phyloP scores from a whole-genome alignment of 176 grass and related monocot genomes.

The Puya raimondii region DNA sequence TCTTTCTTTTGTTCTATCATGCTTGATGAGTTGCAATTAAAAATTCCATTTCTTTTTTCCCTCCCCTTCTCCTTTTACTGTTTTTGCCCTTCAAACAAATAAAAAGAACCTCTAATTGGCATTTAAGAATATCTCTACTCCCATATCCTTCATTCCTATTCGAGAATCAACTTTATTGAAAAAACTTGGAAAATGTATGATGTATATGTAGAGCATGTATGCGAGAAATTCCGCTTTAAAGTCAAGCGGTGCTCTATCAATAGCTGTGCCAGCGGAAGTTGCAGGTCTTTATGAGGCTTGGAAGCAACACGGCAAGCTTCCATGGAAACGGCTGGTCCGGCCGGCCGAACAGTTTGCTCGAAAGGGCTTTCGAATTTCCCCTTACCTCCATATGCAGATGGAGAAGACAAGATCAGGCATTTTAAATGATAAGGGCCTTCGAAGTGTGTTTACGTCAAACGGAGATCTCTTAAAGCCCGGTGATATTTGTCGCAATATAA shows the following conservation, averaged over 20 bases:
- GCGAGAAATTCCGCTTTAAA: slow-evolving; percentile 45
- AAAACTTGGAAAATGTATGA: not conserved
- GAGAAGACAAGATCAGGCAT: slow-evolving; percentile 41
- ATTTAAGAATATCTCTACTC: not conserved
- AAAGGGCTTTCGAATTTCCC: slow-evolving; percentile 54
- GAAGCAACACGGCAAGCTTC: slow-evolving; percentile 74
- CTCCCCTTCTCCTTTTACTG: not conserved
- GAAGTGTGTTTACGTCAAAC: slow-evolving; percentile 36
- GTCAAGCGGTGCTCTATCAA: slow-evolving; percentile 60
- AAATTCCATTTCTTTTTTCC: not conserved
- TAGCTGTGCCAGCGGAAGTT: slow-evolving; percentile 65
- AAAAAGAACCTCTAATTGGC: not conserved
- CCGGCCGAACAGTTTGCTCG: slow-evolving; percentile 46
- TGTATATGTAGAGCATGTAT: slow-evolving; percentile 66
- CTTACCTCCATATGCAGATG: slow-evolving; percentile 80
- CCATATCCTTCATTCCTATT: not conserved
- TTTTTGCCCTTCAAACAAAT: not conserved
- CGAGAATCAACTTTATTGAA: not conserved
- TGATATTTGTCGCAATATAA: slow-evolving; percentile 51
- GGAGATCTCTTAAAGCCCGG: slow-evolving; percentile 44
- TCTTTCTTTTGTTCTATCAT: not conserved
- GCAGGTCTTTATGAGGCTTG: slow-evolving; percentile 64
- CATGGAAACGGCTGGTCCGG: slow-evolving; percentile 52
- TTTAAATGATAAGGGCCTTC: slow-evolving; percentile 43
- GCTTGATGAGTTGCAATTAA: not conserved